Base-by-base conservation (phyloP, 2,329 filamentous ascomycete species). In the Tolypocladium paradoxum region DNA sequence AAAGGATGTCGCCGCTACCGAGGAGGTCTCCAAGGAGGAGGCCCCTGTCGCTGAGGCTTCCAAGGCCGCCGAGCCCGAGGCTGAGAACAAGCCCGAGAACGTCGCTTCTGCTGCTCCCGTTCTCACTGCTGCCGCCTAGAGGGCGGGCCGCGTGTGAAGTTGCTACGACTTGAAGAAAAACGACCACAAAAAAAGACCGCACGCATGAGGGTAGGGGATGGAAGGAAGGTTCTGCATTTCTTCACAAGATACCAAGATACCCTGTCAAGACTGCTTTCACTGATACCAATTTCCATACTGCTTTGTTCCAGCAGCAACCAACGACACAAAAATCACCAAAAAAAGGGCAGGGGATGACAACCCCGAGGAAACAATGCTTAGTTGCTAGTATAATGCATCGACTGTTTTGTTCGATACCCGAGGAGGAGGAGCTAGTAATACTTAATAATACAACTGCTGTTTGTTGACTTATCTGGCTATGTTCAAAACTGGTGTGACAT, bases 161-260 rank as follows among this genome's bases (percentile, higher is more conserved):
- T 55, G 56, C 40, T 58, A 59, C 55, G 59, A 64, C 56, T 61
- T 55, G 45, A 57, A 57, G 57, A 59, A 54, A 54, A 58, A 58
- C 55, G 54, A 61, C 57, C 52, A 60, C 57, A 55, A 58, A 61
- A 60, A 55, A 58, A 61, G 29, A 37, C 40, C 50, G 50, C 61
- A 62, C 60, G 63, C 62, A 66, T 67, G 66, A 64, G 69, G 71
- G 71, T 70, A 70, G 64, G 72, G 73, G 69, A 73, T 70, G 74
- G 72, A 69, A 67, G 68, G 68, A 71, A 62, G 65, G 73, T 73
- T 76, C 71, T 78, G 76, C 75, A 78, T 79, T 77, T 78, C 65
- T 69, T 70, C 66, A 65, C 66, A 69, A 71, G 69, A 71, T 71
- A 71, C 69, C 72, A 72, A 76, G 75, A 77, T 77, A 77, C 75